These are phyloP conservation scores for Cucurbita pepo DNA, from an alignment of 306 rosid genomes.

Conservation along the genomic window DNA sequence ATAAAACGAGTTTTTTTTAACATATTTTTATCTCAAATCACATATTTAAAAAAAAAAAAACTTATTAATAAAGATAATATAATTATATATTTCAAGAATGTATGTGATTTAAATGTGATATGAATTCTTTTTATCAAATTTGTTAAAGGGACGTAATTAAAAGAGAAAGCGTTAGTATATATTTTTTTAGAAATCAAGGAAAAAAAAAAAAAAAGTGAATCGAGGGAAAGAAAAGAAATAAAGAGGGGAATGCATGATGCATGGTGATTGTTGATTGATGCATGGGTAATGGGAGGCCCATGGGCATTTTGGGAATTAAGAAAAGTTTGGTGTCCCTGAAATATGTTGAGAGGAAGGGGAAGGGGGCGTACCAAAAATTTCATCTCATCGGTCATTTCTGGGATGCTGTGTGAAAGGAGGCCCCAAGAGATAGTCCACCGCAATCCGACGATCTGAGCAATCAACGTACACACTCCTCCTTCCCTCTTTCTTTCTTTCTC, in stretches of 20 bases:
- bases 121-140: too few relatives aligned
- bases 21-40: too few relatives aligned
- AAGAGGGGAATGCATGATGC: neutral
- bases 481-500: neutral
- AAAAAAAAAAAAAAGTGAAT: neutral
- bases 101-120: too few relatives aligned
- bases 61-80: too few relatives aligned
- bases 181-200: neutral
- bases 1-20: too few relatives aligned
- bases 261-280: neutral
- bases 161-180: too few relatives aligned
- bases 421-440: too few relatives aligned
- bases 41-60: too few relatives aligned
- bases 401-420: neutral
- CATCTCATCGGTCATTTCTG: neutral
- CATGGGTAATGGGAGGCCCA: neutral
- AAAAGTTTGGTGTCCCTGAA: slow-evolving; percentile 1
- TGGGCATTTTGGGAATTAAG: neutral
- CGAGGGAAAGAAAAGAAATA: neutral
- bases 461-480: neutral
- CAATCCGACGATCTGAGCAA: neutral
- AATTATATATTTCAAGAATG: too few relatives aligned
- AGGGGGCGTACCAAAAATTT: neutral
- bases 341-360: neutral
- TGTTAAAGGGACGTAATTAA: too few relatives aligned